Conservation (phyloP, 257 asterid genomes). For the Penstemon davidsonii region DNA sequence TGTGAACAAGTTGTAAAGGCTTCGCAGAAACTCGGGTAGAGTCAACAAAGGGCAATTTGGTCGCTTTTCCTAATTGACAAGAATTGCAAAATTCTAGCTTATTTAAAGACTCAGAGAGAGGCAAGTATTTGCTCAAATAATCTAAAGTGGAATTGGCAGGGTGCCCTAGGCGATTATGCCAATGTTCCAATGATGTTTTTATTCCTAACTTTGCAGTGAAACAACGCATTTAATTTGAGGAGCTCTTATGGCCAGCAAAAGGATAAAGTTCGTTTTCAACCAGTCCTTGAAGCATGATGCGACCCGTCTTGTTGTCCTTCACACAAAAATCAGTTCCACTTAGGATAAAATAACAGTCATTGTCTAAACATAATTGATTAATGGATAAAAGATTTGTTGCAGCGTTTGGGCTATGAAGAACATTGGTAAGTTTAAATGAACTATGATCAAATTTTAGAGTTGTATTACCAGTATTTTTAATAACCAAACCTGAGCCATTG, state of each 20-base stretch:
- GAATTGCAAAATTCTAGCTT: neutral
- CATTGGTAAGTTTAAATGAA: neutral
- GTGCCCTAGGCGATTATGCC: neutral
- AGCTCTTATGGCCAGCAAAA: neutral
- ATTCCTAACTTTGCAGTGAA: neutral
- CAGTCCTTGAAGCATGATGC: neutral
- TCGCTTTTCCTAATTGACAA: neutral
- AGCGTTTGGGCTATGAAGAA: neutral
- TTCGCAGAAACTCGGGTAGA: neutral
- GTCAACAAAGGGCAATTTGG: neutral
- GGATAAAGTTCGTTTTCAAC: neutral
- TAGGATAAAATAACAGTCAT: neutral
- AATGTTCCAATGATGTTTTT: neutral
- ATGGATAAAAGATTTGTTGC: neutral
- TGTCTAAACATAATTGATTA: neutral
- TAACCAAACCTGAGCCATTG: neutral
- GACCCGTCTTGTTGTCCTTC: neutral
- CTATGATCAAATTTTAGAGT: neutral
- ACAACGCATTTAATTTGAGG: neutral
- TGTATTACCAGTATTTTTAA: too few relatives aligned
- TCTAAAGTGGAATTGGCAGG: neutral
- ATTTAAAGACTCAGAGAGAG: neutral
- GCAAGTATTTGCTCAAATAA: neutral
- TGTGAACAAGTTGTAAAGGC: neutral
- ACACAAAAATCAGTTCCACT: neutral